These are phyloP conservation scores for Carex arenaria DNA, from an alignment of 202 grass and related monocot species.

Conservation along the genomic window DNA sequence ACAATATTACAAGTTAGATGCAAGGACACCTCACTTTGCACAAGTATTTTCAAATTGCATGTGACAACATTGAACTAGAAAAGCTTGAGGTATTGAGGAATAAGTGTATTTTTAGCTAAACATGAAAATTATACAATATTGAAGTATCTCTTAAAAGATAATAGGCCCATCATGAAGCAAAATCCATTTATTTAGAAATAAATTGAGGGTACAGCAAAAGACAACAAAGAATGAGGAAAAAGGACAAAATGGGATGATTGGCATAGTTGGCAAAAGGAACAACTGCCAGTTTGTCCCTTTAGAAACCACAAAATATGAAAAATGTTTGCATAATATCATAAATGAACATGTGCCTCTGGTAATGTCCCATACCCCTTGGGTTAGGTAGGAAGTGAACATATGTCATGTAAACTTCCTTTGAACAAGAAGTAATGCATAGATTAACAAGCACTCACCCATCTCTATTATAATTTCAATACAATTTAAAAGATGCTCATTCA, in stretches of 20 bases:
- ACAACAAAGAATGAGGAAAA: background rate
- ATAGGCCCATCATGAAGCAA: background rate
- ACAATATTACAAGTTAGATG: constrained; percentile 8
- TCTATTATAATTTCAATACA: background rate
- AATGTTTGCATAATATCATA: background rate
- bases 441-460: background rate
- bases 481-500: background rate
- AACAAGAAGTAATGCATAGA: background rate
- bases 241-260: background rate
- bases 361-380: background rate
- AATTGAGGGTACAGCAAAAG: background rate
- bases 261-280: background rate
- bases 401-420: background rate
- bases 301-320: background rate
- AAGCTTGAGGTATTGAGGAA: background rate
- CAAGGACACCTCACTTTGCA: background rate
- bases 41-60: background rate
- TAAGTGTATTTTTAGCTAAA: background rate
- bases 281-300: background rate
- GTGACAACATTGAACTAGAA: background rate
- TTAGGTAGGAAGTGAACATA: background rate
- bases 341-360: background rate
- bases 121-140: background rate
- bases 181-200: background rate
- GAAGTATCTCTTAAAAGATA: background rate